phyloP scores from a whole-genome alignment of 2,329 filamentous ascomycete species.

The Penicillium vulpinum region DNA sequence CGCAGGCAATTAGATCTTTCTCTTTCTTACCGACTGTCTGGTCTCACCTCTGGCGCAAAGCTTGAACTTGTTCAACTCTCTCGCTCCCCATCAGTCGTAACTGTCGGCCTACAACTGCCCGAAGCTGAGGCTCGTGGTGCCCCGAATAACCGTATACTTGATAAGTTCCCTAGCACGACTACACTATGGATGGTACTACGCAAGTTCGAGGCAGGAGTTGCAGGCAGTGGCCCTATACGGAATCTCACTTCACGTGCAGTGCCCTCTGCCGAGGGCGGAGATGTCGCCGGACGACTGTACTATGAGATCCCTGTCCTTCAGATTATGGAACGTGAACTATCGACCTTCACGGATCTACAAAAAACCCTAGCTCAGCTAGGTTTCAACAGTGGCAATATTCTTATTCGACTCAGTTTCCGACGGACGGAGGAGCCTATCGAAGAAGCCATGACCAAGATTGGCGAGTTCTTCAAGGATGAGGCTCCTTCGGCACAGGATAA shows the following conservation, averaged over 20 bases:
- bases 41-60: slow-evolving; percentile 81
- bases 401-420: slow-evolving; percentile 76
- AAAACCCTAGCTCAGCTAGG: slow-evolving; percentile 86
- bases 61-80: slow-evolving; percentile 88
- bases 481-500: slow-evolving; percentile 22
- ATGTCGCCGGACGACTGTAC: slow-evolving; percentile 71
- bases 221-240: slow-evolving; percentile 60
- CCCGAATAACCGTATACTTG: slow-evolving; percentile 67
- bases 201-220: slow-evolving; percentile 78
- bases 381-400: slow-evolving; percentile 76
- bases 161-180: slow-evolving; percentile 85
- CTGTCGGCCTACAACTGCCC: slow-evolving; percentile 83
- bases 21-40: slow-evolving; percentile 77
- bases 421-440: slow-evolving; percentile 75
- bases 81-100: slow-evolving; percentile 80
- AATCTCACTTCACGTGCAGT: slow-evolving; percentile 84
- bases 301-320: slow-evolving; percentile 86
- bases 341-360: slow-evolving; percentile 77
- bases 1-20: slow-evolving; percentile 86
- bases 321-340: slow-evolving; percentile 76
- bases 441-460: slow-evolving; percentile 81
- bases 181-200: slow-evolving; percentile 87
- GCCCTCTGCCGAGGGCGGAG: slow-evolving; percentile 56
- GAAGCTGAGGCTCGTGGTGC: slow-evolving; percentile 65
- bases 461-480: slow-evolving; percentile 65